Conservation (phyloP, 2,329 filamentous ascomycete species). For the Ophiocordyceps polyrhachis-furcata region DNA sequence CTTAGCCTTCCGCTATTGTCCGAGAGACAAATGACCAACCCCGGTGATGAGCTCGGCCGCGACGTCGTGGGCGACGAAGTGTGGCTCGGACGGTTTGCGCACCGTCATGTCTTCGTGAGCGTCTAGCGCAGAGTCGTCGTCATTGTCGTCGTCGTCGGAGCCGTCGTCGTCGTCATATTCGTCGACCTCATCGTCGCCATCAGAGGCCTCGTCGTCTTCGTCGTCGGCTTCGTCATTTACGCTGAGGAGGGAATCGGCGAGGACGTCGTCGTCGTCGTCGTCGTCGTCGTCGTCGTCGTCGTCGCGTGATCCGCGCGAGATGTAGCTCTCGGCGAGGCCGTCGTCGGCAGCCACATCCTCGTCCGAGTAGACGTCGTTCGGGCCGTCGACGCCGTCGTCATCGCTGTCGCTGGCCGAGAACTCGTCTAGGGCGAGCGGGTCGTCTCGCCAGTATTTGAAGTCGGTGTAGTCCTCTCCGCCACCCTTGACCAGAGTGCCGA, state of each 20-base stretch:
- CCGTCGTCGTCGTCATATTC: constrained; percentile 23
- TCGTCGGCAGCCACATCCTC: constrained; percentile 21
- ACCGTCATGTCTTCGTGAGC: background rate
- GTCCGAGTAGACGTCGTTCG: constrained; percentile 26
- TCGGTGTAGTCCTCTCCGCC: constrained; percentile 93
- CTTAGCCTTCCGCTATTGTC: constrained; percentile 18
- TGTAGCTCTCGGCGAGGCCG: constrained; percentile 35
- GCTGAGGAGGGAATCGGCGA: constrained; percentile 20
- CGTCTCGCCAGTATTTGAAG: constrained; percentile 89
- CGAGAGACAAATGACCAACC: constrained; percentile 31
- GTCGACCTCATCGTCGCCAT: constrained; percentile 22
- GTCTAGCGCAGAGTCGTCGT: constrained; percentile 3
- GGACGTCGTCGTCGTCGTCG: constrained; percentile 24
- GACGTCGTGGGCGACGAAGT: constrained; percentile 22
- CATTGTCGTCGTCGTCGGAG: constrained; percentile 10
- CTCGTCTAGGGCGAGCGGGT: constrained; percentile 66
- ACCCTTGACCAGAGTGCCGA: constrained; percentile 68
- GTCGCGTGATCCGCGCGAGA: constrained; percentile 30
- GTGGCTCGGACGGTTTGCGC: constrained; percentile 3
- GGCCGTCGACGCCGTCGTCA: constrained; percentile 31
- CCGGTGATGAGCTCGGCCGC: constrained; percentile 41
- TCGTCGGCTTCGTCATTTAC: constrained; percentile 17
- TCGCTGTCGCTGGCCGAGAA: constrained; percentile 67
- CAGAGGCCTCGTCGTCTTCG: constrained; percentile 20
- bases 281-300: constrained; percentile 20